Base-by-base conservation (phyloP, 1,284 basidiomycete genomes). In the Rhizoctonia solani region DNA sequence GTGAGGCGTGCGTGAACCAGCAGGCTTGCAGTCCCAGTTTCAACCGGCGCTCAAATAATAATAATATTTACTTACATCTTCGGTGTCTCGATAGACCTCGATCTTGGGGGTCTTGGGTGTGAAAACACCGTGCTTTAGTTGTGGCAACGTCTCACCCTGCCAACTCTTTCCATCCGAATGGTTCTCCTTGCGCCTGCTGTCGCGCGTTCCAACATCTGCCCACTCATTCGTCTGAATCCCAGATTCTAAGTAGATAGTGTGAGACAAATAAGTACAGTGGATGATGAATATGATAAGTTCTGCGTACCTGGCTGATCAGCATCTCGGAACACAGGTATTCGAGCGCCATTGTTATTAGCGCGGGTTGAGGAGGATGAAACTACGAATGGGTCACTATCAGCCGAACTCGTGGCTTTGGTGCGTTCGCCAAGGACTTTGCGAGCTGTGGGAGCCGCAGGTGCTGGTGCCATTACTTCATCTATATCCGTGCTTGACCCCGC, bases 11-110 rank as follows among this genome's bases (percentile, higher is more conserved):
- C 55, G 73, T 69, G 37, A 71, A 68, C 52, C 70, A 54, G 71
- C 52, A 55, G 50, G 61, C 68, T 69, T 25, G 30, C 25, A 21
- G 16, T 25, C 27, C 56, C 2, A 34, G 19, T 59, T 23, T 13
- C 54, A 52, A 27, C 9, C 61, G 34, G 49, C 37, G 39, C 13
- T 11, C 3, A 39, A 8, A 32, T 16, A 52, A 37, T 4, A 25
- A 44, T 50, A 1, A 53, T 41, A 47, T 9, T 27, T 29, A 34
- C 37, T 19, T 21, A 30, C 6, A 73, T 76, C 71, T 58, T 79
- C 79, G 21, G 75, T 72, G 70, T 83, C 82, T 46, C 79, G 75
- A 72, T 81, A 82, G 0, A 83, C 79, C 61, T 80, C 79, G n/a
- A 82, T 74, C 72, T 80, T 81, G 13, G 80, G 78, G 3, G 78